Conservation (phyloP, 345 rosid genomes). For the Isatis tinctoria region DNA sequence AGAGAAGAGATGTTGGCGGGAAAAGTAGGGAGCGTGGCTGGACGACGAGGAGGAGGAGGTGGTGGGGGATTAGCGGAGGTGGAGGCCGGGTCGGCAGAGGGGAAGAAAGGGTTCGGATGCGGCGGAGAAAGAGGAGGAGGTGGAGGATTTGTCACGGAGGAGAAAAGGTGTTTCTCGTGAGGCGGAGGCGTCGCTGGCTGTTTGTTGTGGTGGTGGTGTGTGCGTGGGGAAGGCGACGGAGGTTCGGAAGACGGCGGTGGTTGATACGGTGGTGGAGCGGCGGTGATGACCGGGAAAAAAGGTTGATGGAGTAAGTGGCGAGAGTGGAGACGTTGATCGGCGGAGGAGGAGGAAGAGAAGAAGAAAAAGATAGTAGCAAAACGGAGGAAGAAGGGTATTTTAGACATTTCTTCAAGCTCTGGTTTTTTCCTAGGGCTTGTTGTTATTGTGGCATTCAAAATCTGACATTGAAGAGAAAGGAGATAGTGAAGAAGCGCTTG, state of each 20-base stretch:
- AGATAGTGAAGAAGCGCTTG: constrained; percentile 12
- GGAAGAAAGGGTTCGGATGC: constrained; percentile 44
- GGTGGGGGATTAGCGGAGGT: constrained; percentile 28
- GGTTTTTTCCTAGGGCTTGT: constrained; percentile 3
- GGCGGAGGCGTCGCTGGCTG: constrained; percentile 26
- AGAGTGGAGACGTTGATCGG: constrained; percentile 22
- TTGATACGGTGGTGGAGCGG: constrained; percentile 42
- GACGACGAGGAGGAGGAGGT: constrained; percentile 36
- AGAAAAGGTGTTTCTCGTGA: constrained; percentile 49
- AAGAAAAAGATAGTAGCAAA: not conserved
- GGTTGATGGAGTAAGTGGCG: constrained; percentile 79
- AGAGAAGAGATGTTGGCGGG: constrained; percentile 93
- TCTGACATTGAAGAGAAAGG: constrained; percentile 27
- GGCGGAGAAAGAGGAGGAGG: constrained; percentile 32
- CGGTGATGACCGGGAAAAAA: constrained; percentile 38
- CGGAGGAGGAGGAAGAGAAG: constrained; percentile 24
- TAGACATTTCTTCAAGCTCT: constrained; percentile 7
- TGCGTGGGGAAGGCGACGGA: constrained; percentile 35
- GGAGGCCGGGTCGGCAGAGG: constrained; percentile 30
- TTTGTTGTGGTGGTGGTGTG: constrained; percentile 32
- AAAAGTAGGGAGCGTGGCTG: constrained; percentile 52
- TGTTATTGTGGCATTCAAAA: constrained; percentile 28
- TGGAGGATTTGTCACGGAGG: constrained; percentile 29
- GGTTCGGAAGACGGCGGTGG: constrained; percentile 30
- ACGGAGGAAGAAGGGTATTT: constrained; percentile 9